These are phyloP conservation scores for Wickerhamomyces sp. DNA, from an alignment of 1,139 yeast species.

Conservation along the genomic window DNA sequence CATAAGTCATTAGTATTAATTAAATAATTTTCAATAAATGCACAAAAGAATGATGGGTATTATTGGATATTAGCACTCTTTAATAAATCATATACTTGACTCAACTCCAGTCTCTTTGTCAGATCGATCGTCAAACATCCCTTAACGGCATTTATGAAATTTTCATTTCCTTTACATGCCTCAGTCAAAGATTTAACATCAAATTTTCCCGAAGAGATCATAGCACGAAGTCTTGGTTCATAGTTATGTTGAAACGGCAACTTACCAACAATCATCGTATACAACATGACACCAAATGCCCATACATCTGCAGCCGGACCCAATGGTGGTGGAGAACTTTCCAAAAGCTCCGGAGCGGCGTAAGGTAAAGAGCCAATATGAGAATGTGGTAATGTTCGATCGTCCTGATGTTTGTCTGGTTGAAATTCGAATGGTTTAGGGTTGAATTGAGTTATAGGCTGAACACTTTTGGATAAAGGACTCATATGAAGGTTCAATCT, in stretches of 20 bases:
- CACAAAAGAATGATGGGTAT: too few relatives aligned
- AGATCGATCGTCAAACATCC: slow-evolving; percentile 54
- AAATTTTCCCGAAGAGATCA: slow-evolving; percentile 66
- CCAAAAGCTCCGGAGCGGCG: slow-evolving; percentile 81
- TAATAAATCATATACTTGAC: slow-evolving; percentile 3
- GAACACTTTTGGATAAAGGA: slow-evolving; percentile 1
- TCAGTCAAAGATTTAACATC: slow-evolving; percentile 39
- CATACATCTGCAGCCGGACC: slow-evolving; percentile 80
- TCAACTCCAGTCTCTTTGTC: slow-evolving; percentile 40
- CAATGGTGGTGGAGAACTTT: slow-evolving; percentile 61
- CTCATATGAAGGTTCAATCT: slow-evolving; percentile 7
- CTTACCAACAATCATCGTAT: slow-evolving; percentile 66
- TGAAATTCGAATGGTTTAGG: slow-evolving; percentile 8
- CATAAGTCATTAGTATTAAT: too few relatives aligned
- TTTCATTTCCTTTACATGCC: slow-evolving; percentile 23
- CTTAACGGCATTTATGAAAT: slow-evolving; percentile 39
- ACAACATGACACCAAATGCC: slow-evolving; percentile 82
- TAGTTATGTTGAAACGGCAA: slow-evolving; percentile 81
- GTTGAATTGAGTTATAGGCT: slow-evolving; percentile 7
- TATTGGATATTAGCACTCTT: neutral
- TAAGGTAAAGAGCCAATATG: slow-evolving; percentile 89
- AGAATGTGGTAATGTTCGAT: slow-evolving; percentile 42
- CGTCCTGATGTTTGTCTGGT: slow-evolving; percentile 7
- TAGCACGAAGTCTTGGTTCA: slow-evolving; percentile 71
- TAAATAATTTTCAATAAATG: too few relatives aligned